phyloP scores from a whole-genome alignment of 805 yeast genomes.

The Scheffersomyces stipitis region DNA sequence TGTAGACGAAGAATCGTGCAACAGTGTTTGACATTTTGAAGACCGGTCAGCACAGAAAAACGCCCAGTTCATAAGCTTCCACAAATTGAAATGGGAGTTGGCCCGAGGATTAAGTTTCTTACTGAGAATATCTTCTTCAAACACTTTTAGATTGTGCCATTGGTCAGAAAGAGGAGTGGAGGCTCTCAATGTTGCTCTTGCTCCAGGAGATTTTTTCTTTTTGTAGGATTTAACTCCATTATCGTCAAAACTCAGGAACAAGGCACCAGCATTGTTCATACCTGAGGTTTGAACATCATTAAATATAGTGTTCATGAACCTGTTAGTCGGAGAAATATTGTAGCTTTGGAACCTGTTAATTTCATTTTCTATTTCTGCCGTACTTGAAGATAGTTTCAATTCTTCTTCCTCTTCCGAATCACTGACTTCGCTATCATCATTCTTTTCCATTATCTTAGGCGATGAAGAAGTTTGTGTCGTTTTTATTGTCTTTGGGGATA shows the following conservation, averaged over 20 bases:
- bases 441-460: not conserved
- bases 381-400: conserved; percentile 5
- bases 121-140: conserved; percentile 31
- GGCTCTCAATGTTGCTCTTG: no score
- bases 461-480: no score
- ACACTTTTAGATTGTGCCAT: conserved; percentile 18
- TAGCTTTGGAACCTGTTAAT: conserved; percentile 15
- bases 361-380: conserved; percentile 17
- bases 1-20: conserved; percentile 17
- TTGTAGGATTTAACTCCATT: no score
- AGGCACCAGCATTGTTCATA: not conserved
- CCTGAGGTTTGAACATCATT: not conserved
- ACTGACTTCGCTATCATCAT: conserved; percentile 17
- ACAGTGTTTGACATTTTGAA: conserved; percentile 15
- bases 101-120: conserved; percentile 20
- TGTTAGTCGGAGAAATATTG: conserved; percentile 8
- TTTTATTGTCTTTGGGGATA: conserved; percentile 1
- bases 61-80: conserved; percentile 36
- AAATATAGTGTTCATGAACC: not conserved
- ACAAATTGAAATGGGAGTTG: conserved; percentile 20
- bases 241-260: no score
- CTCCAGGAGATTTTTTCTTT: no score
- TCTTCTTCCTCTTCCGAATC: conserved; percentile 22
- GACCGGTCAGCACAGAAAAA: conserved; percentile 34
- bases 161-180: no score